phyloP scores from a whole-genome alignment of 306 rosid species.

The Hippophae tibetana region DNA sequence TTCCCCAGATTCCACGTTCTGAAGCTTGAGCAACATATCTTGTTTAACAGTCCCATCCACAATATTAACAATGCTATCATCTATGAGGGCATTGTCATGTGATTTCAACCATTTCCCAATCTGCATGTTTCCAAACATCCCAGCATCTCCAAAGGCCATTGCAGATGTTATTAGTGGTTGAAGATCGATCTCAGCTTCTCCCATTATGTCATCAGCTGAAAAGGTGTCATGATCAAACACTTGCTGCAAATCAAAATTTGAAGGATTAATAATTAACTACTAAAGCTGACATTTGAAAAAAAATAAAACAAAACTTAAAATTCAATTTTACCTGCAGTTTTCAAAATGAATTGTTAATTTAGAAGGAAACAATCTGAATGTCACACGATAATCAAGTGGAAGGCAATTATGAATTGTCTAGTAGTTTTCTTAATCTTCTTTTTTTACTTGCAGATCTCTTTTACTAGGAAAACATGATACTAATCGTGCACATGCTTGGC shows the following conservation, averaged over 20 bases:
- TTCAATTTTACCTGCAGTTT: too few species aligned
- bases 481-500: too few species aligned
- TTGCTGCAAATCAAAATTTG: conserved; percentile 39
- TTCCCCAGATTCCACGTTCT: conserved; percentile 89
- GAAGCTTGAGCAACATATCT: conserved; percentile 63
- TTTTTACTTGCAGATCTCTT: too few species aligned
- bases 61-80: conserved; percentile 73
- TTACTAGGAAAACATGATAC: too few species aligned
- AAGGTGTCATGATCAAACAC: conserved; percentile 85
- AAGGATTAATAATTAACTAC: conserved; percentile 4
- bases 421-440: too few species aligned
- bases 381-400: too few species aligned
- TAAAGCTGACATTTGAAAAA: neutral
- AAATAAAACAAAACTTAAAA: neutral
- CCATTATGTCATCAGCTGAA: conserved; percentile 97
- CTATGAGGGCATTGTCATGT: conserved; percentile 66
- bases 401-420: too few species aligned
- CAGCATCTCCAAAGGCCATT: conserved; percentile 87
- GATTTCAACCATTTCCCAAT: conserved; percentile 97
- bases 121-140: conserved; percentile 87
- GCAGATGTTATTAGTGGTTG: conserved; percentile 94
- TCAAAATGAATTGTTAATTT: too few species aligned
- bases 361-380: too few species aligned
- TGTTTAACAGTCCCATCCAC: conserved; percentile 68
- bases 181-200: conserved; percentile 94